phyloP scores from a whole-genome alignment of 495 filamentous ascomycete species.

The Penicillium tannophilum region DNA sequence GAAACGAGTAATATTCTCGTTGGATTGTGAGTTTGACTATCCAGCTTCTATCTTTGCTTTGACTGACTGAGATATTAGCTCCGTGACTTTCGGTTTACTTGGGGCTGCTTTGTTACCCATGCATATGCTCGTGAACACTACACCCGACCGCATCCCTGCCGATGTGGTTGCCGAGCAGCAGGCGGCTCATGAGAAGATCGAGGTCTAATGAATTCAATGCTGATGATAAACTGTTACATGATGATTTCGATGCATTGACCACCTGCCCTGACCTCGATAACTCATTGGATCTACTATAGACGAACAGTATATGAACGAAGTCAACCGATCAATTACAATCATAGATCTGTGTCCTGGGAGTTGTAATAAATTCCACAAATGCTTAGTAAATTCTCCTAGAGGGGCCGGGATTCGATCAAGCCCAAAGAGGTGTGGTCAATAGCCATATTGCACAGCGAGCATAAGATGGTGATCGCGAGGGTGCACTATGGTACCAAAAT shows the following conservation, averaged over 20 bases:
- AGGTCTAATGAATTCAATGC: not conserved
- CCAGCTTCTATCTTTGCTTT: not conserved
- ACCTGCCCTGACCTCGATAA: not conserved
- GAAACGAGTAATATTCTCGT: conserved; percentile 29
- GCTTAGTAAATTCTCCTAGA: too few relatives aligned
- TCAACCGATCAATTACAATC: not conserved
- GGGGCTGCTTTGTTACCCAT: conserved; percentile 27
- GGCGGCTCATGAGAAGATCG: conserved; percentile 20
- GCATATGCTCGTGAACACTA: conserved; percentile 33
- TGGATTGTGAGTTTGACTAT: conserved; percentile 29
- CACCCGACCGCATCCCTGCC: conserved; percentile 33
- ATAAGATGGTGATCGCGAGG: too few relatives aligned
- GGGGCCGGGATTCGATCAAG: too few relatives aligned
- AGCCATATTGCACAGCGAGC: too few relatives aligned
- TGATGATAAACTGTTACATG: not conserved
- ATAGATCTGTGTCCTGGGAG: not conserved
- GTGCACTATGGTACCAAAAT: too few relatives aligned
- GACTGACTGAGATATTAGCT: conserved; percentile 16
- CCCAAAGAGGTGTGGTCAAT: too few relatives aligned
- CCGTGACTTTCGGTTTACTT: conserved; percentile 30
- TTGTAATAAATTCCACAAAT: too few relatives aligned
- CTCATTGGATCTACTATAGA: not conserved
- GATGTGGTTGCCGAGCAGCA: conserved; percentile 33
- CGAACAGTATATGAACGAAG: not conserved
- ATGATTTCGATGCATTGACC: not conserved